These are phyloP conservation scores for Xanthoparmelia taractica DNA, from an alignment of 495 filamentous ascomycete genomes.

Conservation along the genomic window DNA sequence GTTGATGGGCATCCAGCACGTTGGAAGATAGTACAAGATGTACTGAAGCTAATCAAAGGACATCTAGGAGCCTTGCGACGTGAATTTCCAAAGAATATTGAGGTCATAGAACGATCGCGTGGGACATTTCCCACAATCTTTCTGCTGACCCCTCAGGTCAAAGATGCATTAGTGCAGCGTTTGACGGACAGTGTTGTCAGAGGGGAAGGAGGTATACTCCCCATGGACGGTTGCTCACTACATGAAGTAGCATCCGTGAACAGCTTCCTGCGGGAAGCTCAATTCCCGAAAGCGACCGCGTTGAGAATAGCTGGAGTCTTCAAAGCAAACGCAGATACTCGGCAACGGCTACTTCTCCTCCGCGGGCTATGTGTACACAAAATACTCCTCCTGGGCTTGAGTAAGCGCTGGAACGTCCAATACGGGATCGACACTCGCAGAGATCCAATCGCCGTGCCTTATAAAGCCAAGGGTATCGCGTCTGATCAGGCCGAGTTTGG, in stretches of 20 bases:
- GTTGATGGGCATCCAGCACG: slow-evolving; percentile 51
- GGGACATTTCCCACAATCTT: slow-evolving; percentile 41
- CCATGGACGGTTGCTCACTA: slow-evolving; percentile 1
- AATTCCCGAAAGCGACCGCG: slow-evolving; percentile 1
- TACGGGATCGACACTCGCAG: slow-evolving; percentile 46
- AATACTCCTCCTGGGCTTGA: slow-evolving; percentile 47
- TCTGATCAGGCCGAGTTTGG: slow-evolving; percentile 60
- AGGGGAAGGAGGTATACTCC: slow-evolving; percentile 14
- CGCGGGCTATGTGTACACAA: slow-evolving; percentile 53
- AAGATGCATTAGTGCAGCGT: slow-evolving; percentile 26
- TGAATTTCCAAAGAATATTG: slow-evolving; percentile 33
- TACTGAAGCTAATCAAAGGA: slow-evolving; percentile 41
- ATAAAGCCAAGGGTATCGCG: slow-evolving; percentile 60
- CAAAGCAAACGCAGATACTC: slow-evolving; percentile 31
- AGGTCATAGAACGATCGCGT: slow-evolving; percentile 27
- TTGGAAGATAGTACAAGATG: slow-evolving; percentile 52
- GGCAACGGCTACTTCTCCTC: slow-evolving; percentile 45
- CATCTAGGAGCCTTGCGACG: slow-evolving; percentile 24
- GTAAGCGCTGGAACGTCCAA: slow-evolving; percentile 60
- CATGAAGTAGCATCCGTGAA: slow-evolving; percentile 1
- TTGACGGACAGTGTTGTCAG: slow-evolving; percentile 15
- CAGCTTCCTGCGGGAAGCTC: slow-evolving; percentile 15
- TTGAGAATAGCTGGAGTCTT: slow-evolving; percentile 23
- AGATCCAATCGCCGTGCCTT: slow-evolving; percentile 57
- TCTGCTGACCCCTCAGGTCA: slow-evolving; percentile 35